phyloP scores from a whole-genome alignment of 2,329 filamentous ascomycete genomes.

The Botryotinia narcissicola region DNA sequence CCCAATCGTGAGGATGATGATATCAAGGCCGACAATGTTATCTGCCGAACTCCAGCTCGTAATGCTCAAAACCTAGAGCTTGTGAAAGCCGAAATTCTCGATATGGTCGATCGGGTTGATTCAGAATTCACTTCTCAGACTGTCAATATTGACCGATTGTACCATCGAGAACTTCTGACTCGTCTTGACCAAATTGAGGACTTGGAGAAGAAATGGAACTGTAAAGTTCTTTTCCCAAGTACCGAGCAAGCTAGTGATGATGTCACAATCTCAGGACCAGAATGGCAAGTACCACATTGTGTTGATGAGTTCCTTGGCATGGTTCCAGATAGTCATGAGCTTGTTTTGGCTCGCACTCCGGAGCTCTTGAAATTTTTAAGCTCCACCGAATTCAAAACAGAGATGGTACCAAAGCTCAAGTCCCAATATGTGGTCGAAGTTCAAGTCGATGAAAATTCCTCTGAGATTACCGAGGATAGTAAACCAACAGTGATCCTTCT shows the following conservation, averaged over 20 bases:
- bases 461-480: conserved; percentile 57
- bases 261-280: conserved; percentile 90
- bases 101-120: conserved; percentile 88
- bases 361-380: conserved; percentile 79
- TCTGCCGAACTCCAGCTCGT: conserved; percentile 93
- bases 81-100: conserved; percentile 98
- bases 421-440: conserved; percentile 90
- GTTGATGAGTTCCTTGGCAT: conserved; percentile 96
- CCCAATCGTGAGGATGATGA: conserved; percentile 96
- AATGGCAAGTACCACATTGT: conserved; percentile 96
- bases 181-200: conserved; percentile 88
- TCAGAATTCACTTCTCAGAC: conserved; percentile 95
- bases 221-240: conserved; percentile 97
- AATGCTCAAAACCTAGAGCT: conserved; percentile 96
- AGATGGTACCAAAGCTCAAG: conserved; percentile 81
- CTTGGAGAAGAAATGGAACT: conserved; percentile 98
- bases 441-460: conserved; percentile 63
- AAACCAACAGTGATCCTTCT: conserved; percentile 61
- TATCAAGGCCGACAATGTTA: conserved; percentile 97
- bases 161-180: conserved; percentile 89
- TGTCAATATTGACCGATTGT: conserved; percentile 89
- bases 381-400: conserved; percentile 75
- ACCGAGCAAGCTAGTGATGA: conserved; percentile 96
- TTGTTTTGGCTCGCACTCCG: conserved; percentile 74
- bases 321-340: conserved; percentile 94